These are phyloP conservation scores for Pestalotiopsis sp. DNA, from an alignment of 2,329 filamentous ascomycete genomes.

Conservation along the genomic window DNA sequence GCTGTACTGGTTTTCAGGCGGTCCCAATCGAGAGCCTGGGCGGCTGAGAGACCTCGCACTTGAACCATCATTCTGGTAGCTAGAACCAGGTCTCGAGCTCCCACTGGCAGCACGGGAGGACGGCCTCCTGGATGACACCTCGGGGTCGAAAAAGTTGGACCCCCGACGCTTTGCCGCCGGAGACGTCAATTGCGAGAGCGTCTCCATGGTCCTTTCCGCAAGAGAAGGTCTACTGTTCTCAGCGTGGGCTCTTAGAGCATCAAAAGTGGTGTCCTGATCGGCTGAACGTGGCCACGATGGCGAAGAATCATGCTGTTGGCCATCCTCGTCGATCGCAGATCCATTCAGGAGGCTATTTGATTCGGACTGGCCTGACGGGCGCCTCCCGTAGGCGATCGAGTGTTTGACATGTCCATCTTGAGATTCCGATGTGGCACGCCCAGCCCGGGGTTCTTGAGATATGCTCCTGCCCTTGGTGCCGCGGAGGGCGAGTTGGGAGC, in stretches of 20 bases:
- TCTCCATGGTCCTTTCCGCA: constrained; percentile 85
- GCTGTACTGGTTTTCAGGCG: constrained; percentile 39
- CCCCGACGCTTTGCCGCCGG: constrained; percentile 68
- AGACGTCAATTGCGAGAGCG: constrained; percentile 77
- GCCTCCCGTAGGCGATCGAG: constrained; percentile 21
- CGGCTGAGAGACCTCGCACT: constrained; percentile 54
- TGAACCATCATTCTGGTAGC: constrained; percentile 64
- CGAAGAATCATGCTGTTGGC: constrained; percentile 20
- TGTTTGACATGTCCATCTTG: constrained; percentile 25
- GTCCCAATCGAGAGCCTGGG: constrained; percentile 57
- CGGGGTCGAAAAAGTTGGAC: constrained; percentile 73
- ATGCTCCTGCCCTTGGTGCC: constrained; percentile 23
- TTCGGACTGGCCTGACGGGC: constrained; percentile 26
- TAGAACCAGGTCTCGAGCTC: constrained; percentile 58
- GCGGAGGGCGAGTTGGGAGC: constrained; percentile 23
- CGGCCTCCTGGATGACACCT: constrained; percentile 60
- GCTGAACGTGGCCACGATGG: constrained; percentile 23
- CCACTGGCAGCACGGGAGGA: constrained; percentile 47
- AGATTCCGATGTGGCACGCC: constrained; percentile 10
- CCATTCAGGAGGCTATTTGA: constrained; percentile 18
- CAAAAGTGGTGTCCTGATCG: constrained; percentile 27
- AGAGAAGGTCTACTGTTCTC: constrained; percentile 53
- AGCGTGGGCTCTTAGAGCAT: constrained; percentile 19
- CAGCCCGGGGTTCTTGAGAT: constrained; percentile 22
- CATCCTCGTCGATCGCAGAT: constrained; percentile 18